Base-by-base conservation (phyloP, 345 rosid species). In the Ceriops decandra region DNA sequence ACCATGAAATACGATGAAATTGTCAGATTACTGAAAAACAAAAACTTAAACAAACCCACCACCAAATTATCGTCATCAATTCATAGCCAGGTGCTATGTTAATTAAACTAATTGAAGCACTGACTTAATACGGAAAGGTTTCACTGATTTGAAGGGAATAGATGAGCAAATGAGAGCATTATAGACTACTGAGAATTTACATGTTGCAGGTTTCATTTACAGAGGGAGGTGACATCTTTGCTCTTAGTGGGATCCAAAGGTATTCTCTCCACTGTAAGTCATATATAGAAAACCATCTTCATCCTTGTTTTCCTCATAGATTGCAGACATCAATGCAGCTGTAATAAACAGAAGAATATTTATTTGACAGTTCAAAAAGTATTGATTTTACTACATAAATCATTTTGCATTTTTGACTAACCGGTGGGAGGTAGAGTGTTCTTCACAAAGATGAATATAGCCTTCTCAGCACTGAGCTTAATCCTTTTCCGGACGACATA, bases 401-500 rank as follows among this genome's bases (percentile, higher is more conserved):
- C 24, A 27, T 15, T 59, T 38, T 17, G 7, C 28, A 52, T 4
- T 49, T 49, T 19, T 36, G 1, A 71, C 87, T 73, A 59, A 85
- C 90, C 90, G 17, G 89, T 84, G 3, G 90, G 81, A 24, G 96
- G 96, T 24, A 89, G 70, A 7, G 88, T 84, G 73, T 89, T 81
- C 60, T 83, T 84, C 36, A 87, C 87, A 64, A 89, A 89, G 68
- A 87, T 70, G 54, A 88, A 88, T 75, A 88, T 86, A 51, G 93
- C 93, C 81, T 86, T 86, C 67, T 88, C 93, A 49, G 96, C 84
- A 76, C 92, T 66, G 31, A 89, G 85, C 80, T 89, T 84, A 56
- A 87, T 87, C 87, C 90, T 83, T 79, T 87, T 89, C 36, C 96
- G 90, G 56, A 89, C 86, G 69, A 89, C 88, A 79, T 85, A 89